Conservation (phyloP, 1,284 basidiomycete species). For the Pseudozyma thailandica region DNA sequence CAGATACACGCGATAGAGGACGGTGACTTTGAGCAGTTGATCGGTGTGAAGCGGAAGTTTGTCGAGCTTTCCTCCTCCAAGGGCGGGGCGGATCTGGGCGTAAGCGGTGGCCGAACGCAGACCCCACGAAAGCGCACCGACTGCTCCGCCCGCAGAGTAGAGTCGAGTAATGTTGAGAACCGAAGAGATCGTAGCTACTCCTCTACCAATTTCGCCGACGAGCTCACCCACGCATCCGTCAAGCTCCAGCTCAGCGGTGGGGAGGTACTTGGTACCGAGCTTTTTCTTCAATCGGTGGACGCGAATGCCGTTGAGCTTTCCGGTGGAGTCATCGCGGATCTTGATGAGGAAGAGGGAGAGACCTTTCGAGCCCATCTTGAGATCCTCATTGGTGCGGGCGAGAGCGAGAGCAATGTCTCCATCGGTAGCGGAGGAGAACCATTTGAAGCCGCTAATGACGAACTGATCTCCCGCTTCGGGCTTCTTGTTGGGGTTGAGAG, state of each 20-base stretch:
- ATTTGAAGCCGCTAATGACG: conserved; percentile 56
- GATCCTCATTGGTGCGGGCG: conserved; percentile 73
- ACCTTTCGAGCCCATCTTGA: conserved; percentile 66
- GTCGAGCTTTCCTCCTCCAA: conserved; percentile 76
- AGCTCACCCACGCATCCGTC: conserved; percentile 76
- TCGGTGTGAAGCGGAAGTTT: conserved; percentile 56
- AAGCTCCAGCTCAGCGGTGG: conserved; percentile 80
- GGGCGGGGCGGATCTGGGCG: conserved; percentile 68
- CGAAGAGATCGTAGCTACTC: conserved; percentile 77
- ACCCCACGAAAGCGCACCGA: conserved; percentile 44
- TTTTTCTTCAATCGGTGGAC: conserved; percentile 81
- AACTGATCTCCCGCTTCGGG: conserved; percentile 69
- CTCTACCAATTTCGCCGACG: conserved; percentile 75
- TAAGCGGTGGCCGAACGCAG: conserved; percentile 44
- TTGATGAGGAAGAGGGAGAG: conserved; percentile 73
- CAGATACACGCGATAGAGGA: conserved; percentile 72
- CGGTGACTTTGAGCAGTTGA: conserved; percentile 71
- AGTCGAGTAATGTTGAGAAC: conserved; percentile 73
- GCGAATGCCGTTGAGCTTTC: conserved; percentile 75
- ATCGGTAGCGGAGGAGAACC: conserved; percentile 86
- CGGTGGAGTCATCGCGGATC: conserved; percentile 34
- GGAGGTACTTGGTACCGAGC: conserved; percentile 79
- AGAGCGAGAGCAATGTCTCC: conserved; percentile 78
- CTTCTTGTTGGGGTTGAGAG: conserved; percentile 40
- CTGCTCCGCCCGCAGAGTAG: conserved; percentile 44